These are phyloP conservation scores for Lantana camara DNA, from an alignment of 257 asterid species.

Conservation along the genomic window DNA sequence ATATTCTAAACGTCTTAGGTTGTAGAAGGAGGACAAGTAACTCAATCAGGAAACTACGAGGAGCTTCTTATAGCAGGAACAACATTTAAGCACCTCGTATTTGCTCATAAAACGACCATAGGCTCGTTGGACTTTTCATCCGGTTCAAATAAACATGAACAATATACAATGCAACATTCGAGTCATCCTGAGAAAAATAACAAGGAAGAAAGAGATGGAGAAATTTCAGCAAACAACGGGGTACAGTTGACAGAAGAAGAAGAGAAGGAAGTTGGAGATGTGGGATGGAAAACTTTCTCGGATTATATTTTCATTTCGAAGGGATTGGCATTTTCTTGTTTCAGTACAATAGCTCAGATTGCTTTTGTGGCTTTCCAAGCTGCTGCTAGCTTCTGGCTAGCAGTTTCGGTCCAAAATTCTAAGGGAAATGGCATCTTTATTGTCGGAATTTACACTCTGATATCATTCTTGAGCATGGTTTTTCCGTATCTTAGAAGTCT, in stretches of 20 bases:
- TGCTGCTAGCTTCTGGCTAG: conserved; percentile 79
- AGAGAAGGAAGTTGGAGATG: conserved; percentile 57
- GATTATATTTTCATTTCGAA: conserved; percentile 55
- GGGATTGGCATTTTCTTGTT: conserved; percentile 35
- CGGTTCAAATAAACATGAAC: conserved; percentile 25
- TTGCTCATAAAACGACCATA: conserved; percentile 53
- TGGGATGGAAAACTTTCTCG: conserved; percentile 51
- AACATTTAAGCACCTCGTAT: conserved; percentile 64
- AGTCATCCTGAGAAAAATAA: conserved; percentile 28
- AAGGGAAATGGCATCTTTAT: conserved; percentile 38
- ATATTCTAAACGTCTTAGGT: conserved; percentile 44
- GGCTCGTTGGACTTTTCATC: conserved; percentile 40
- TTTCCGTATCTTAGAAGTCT: conserved; percentile 55
- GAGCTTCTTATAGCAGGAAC: conserved; percentile 55
- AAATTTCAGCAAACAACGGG: conserved; percentile 32
- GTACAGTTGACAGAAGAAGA: conserved; percentile 74
- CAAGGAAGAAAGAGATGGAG: conserved; percentile 44
- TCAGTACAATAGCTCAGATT: conserved; percentile 32
- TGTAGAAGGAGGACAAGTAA: conserved; percentile 36
- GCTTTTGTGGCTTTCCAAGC: conserved; percentile 67
- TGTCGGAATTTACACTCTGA: conserved; percentile 49
- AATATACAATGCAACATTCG: not conserved
- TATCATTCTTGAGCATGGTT: conserved; percentile 48
- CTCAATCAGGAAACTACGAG: too few species aligned
- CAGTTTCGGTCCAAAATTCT: conserved; percentile 49